These are phyloP conservation scores for Stromatinia cepivora DNA, from an alignment of 2,329 filamentous ascomycete species.

Conservation along the genomic window DNA sequence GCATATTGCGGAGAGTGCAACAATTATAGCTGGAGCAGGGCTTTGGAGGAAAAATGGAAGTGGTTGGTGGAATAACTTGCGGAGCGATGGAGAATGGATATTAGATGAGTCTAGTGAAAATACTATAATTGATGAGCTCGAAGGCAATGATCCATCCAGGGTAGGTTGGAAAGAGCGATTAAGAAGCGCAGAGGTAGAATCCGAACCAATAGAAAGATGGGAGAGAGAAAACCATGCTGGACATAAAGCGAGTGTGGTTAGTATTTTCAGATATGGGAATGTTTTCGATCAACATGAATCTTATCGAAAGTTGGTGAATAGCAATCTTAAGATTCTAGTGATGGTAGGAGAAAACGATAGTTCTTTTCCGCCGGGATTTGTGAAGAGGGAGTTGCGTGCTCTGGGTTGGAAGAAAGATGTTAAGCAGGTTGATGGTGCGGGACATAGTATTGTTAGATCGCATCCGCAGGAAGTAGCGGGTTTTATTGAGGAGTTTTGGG, in stretches of 20 bases:
- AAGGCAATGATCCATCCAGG: conserved; percentile 41
- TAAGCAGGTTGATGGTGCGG: neutral
- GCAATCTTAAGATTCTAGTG: neutral
- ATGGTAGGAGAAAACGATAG: neutral
- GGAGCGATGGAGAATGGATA: conserved; percentile 15
- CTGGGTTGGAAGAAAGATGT: neutral
- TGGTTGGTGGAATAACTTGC: conserved; percentile 26
- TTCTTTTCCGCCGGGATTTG: neutral
- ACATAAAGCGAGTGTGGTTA: conserved; percentile 49
- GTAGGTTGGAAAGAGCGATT: conserved; percentile 49
- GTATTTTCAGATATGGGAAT: conserved; percentile 49
- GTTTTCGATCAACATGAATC: conserved; percentile 41
- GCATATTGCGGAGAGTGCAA: conserved; percentile 41
- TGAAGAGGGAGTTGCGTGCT: neutral
- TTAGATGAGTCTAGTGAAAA: conserved; percentile 26
- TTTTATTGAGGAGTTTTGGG: neutral
- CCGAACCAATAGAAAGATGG: conserved; percentile 51
- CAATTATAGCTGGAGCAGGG: conserved; percentile 51
- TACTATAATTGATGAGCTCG: conserved; percentile 39
- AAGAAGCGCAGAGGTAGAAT: conserved; percentile 47
- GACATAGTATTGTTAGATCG: neutral
- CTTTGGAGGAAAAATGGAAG: conserved; percentile 39
- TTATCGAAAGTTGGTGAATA: neutral
- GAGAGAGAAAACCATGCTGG: conserved; percentile 49
- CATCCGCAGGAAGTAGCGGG: neutral